phyloP scores from a whole-genome alignment of 2,329 filamentous ascomycete species.

The Cladorrhinum sp. region DNA sequence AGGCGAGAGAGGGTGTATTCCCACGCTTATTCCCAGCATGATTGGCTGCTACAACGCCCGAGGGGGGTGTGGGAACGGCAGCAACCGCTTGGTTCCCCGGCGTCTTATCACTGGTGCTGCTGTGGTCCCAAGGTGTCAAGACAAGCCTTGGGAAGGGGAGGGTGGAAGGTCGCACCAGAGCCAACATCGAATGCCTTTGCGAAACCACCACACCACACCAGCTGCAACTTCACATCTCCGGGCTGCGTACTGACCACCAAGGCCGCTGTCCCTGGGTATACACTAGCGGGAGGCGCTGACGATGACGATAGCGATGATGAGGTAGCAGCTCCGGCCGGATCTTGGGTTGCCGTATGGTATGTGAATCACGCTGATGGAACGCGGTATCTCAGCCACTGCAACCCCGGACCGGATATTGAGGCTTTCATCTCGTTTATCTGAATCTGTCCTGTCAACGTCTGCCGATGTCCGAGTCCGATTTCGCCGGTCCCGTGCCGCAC shows the following conservation, averaged over 20 bases:
- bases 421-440: constrained; percentile 6
- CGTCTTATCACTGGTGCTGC: neutral
- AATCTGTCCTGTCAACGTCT: constrained; percentile 14
- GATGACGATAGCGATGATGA: neutral
- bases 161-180: neutral
- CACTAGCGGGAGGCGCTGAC: neutral
- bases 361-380: constrained; percentile 1
- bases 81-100: constrained; percentile 3
- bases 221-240: neutral
- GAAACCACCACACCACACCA: neutral
- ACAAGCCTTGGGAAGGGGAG: constrained; percentile 1
- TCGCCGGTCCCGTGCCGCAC: constrained; percentile 17
- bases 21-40: neutral
- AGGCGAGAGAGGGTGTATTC: neutral
- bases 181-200: neutral
- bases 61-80: constrained; percentile 6
- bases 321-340: neutral
- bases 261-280: neutral
- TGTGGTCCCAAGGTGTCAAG: constrained; percentile 7
- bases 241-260: neutral
- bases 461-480: constrained; percentile 15
- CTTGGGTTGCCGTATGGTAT: neutral
- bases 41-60: neutral
- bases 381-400: constrained; percentile 4
- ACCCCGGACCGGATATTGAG: constrained; percentile 1